Percentiles rank a stretch among this genome's conserved stretches.
Evolutionary conservation across 345 rosid species (phyloP).

Genomic region (Euphorbia pulcherrima): DNA sequence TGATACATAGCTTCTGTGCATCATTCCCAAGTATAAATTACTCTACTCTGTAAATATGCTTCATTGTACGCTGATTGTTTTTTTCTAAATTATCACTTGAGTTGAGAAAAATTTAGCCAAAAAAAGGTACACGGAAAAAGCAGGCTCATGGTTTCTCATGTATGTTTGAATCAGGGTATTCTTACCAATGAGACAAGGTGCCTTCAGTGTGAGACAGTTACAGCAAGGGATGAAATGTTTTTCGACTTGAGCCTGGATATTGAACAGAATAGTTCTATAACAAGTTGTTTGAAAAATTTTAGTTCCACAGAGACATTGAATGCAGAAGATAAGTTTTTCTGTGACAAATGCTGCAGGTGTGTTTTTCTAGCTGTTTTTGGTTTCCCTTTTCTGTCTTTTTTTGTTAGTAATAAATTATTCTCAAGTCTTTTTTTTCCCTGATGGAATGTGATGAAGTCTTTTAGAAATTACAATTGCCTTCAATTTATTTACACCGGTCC

Average conservation of each 20-base stretch:
- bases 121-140: background rate
- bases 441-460: too few species aligned
- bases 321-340: conserved; percentile 97
- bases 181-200: conserved; percentile 99
- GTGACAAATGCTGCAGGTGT: conserved; percentile 99
- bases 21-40: background rate
- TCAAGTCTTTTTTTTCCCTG: too few species aligned
- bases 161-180: conserved; percentile 60
- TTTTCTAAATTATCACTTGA: background rate
- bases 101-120: background rate
- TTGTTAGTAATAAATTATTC: too few species aligned
- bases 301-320: conserved; percentile 99
- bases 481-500: conserved; percentile 3
- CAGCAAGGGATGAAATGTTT: conserved; percentile 98
- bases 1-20: background rate
- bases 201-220: conserved; percentile 91
- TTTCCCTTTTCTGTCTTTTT: background rate
- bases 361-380: background rate
- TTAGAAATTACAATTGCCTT: background rate
- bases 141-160: conserved; percentile 20
- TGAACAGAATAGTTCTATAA: conserved; percentile 97
- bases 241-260: conserved; percentile 98
- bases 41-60: background rate
- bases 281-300: conserved; percentile 98
- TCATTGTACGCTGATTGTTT: background rate